These are phyloP conservation scores for Wickerhamiella lipophila DNA, from an alignment of 805 yeast species.

Conservation along the genomic window DNA sequence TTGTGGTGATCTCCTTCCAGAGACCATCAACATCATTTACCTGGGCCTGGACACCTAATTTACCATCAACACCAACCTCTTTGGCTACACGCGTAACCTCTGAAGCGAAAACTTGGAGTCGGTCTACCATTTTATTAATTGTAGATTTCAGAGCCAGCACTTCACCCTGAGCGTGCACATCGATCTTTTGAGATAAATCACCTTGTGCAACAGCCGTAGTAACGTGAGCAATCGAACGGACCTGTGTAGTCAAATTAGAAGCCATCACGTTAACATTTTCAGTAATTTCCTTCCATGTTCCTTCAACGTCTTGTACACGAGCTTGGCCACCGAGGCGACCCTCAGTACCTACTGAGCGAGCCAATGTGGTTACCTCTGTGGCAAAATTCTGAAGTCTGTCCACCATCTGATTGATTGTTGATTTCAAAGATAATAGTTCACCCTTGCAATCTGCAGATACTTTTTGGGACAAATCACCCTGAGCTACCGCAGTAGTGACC, in stretches of 20 bases:
- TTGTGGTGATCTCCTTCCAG: conserved; percentile 85
- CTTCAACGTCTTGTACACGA: conserved; percentile 63
- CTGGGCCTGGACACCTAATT: conserved; percentile 83
- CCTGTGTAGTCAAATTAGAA: conserved; percentile 72
- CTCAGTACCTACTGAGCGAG: conserved; percentile 79
- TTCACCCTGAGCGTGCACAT: conserved; percentile 84
- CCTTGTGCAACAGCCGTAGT: conserved; percentile 90
- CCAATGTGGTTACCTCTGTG: conserved; percentile 73
- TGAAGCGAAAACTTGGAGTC: conserved; percentile 72
- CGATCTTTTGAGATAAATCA: conserved; percentile 72
- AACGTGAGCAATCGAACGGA: conserved; percentile 77
- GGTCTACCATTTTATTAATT: conserved; percentile 86
- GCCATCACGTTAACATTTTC: conserved; percentile 87
- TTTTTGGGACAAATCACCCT: conserved; percentile 68
- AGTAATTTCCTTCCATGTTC: conserved; percentile 75
- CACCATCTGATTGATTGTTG: conserved; percentile 80
- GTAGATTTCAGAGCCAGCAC: conserved; percentile 74
- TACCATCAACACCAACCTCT: conserved; percentile 89
- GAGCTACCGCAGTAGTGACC: conserved; percentile 78
- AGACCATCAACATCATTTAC: conserved; percentile 82
- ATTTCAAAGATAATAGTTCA: conserved; percentile 64
- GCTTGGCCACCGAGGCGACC: conserved; percentile 88
- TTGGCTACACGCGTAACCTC: conserved; percentile 85
- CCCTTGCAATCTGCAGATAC: conserved; percentile 82
- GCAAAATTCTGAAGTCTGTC: conserved; percentile 72